Conservation (phyloP, 768 basidiomycete species). For the Auricularia cornea region DNA sequence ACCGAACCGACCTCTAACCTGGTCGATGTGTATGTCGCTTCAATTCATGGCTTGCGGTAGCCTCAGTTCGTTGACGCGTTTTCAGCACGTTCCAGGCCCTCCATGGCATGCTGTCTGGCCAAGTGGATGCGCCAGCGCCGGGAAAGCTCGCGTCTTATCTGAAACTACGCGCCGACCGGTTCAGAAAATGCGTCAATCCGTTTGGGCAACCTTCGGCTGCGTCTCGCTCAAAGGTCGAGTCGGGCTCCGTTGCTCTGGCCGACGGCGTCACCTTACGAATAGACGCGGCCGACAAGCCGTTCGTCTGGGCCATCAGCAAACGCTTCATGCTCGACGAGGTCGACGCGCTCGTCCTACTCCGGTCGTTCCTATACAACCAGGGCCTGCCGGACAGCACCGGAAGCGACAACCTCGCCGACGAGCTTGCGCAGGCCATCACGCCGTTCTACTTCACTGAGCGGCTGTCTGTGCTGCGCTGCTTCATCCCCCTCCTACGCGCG, state of each 20-base stretch:
- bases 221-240: constrained; percentile 59
- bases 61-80: not conserved
- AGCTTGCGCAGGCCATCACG: constrained; percentile 62
- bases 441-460: constrained; percentile 79
- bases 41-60: not conserved
- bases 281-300: constrained; percentile 62
- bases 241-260: constrained; percentile 57
- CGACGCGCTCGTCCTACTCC: constrained; percentile 63
- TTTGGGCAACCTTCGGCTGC: constrained; percentile 62
- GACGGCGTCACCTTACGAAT: constrained; percentile 57
- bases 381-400: constrained; percentile 49
- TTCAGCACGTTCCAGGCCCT: constrained; percentile 57
- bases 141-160: constrained; percentile 55
- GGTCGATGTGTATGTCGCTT: not conserved
- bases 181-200: constrained; percentile 49
- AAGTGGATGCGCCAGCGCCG: constrained; percentile 48
- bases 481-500: constrained; percentile 70
- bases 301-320: constrained; percentile 61
- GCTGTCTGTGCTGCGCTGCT: constrained; percentile 55
- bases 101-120: constrained; percentile 50
- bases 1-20: not conserved
- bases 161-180: constrained; percentile 44
- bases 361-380: constrained; percentile 72
- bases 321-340: constrained; percentile 73
- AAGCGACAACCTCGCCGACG: constrained; percentile 40